phyloP scores from a whole-genome alignment of 345 rosid genomes.

The Gossypium turneri region DNA sequence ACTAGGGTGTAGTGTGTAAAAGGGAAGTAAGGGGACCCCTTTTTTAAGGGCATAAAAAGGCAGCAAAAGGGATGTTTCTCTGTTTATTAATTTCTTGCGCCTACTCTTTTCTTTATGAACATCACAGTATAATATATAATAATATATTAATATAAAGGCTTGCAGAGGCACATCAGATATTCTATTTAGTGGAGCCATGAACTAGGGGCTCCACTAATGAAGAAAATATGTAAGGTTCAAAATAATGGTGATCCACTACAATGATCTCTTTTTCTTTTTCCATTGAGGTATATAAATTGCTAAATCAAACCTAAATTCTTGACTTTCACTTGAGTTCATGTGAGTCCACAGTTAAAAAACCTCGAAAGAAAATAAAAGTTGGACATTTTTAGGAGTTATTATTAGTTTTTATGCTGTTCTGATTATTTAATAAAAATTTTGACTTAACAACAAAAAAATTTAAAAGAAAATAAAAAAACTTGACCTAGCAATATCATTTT shows the following conservation, averaged over 20 bases:
- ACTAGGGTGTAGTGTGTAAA: not conserved
- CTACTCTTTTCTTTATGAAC: no score
- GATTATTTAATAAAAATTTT: no score
- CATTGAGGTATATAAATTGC: not conserved
- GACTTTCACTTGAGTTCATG: not conserved
- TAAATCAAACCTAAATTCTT: not conserved
- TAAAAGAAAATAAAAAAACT: no score
- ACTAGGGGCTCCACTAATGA: not conserved
- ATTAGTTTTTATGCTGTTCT: no score
- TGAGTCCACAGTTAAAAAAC: not conserved
- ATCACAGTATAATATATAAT: no score
- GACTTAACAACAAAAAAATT: no score
- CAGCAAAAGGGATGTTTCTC: constrained; percentile 35
- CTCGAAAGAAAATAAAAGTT: no score
- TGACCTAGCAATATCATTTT: no score
- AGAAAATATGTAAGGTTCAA: not conserved
- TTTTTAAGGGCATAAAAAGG: constrained; percentile 20
- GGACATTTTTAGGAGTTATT: no score
- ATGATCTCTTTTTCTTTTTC: no score
- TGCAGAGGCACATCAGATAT: not conserved
- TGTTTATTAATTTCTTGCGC: not conserved
- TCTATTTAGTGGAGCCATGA: not conserved
- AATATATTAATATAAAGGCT: not conserved
- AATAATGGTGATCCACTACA: no score
- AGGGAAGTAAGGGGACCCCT: not conserved